Percentiles rank a stretch among this genome's conserved stretches.
phyloP scores from a whole-genome alignment of 148 eudicot genomes.

The Chenopodium suecicum region DNA sequence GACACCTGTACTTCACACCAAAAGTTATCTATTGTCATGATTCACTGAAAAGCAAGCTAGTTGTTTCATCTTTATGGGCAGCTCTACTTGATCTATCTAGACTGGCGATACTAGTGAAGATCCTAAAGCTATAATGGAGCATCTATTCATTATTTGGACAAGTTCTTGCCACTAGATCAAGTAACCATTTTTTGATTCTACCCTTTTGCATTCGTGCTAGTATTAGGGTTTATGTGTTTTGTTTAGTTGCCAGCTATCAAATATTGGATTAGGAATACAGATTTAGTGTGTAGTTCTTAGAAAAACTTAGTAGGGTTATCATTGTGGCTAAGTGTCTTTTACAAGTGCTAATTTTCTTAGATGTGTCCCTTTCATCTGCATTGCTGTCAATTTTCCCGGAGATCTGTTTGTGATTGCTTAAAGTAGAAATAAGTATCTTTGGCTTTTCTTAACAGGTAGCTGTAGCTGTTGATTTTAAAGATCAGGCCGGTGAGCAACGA shows the following conservation, averaged over 20 bases:
- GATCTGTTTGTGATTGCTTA: background rate
- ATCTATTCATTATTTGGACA: background rate
- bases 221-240: background rate
- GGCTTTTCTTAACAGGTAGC: slow-evolving; percentile 55
- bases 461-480: slow-evolving; percentile 80
- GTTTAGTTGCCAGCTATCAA: no score
- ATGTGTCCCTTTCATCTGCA: background rate
- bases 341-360: background rate
- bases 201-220: background rate
- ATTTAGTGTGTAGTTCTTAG: no score
- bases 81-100: background rate
- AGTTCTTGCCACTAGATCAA: background rate
- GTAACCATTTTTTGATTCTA: background rate
- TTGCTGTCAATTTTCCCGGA: background rate
- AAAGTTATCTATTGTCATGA: no score
- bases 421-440: background rate
- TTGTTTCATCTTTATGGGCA: background rate
- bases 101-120: background rate
- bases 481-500: slow-evolving; percentile 93
- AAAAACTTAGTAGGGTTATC: background rate
- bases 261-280: no score
- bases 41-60: background rate
- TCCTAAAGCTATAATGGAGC: background rate
- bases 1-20: background rate
- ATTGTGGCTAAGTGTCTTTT: background rate